Base-by-base conservation (phyloP, 257 asterid species). In the Nicotiana tabacum region DNA sequence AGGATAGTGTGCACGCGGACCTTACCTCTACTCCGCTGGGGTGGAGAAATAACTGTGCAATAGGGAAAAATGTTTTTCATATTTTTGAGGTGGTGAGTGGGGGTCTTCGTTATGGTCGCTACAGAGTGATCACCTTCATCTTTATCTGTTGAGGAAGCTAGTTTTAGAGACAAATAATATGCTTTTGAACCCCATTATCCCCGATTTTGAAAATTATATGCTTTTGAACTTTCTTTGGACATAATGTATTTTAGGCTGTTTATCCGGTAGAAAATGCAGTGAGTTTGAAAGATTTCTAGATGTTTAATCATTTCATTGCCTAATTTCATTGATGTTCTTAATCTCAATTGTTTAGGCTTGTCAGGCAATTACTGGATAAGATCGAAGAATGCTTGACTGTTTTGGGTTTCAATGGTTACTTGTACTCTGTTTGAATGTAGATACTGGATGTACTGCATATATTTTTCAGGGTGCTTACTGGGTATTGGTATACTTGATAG, bases 401-500 rank as follows among this genome's bases (percentile, higher is more conserved):
- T 39, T 2, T 39, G n/a, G 8, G 21, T 46, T 48, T 27, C 80
- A 13, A 3, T 48, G 62, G 80, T 74, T 74, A 24, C 79, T 2
- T 48, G 24, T 46, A 6, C 24, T 24, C 8, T 48, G 1, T 48
- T 6, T 74, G 33, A 24, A 46, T 13, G 27, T 30, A 8, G 24
- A 48, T 24, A 46, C 1, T 74, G 43, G 13, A 48, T 48, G 79
- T 24, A 48, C 24, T 74, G 10, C 27, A 9, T 74, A 13, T 48
- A 2, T 1, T 74, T 74, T 11, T 46, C 21, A 21, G 21, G 21
- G 21, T 21, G 21, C 21, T 46, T 27, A 27, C 80, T 24, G 24
- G 43, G 5, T 37, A 37, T 79, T 58, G 56, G 55, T 61, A 21
- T 18, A 37, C 17, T 60, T 51, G 62, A 46, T 78, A 95, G 98